Conservation (phyloP, 169 alveolate species). For the Theileria orientalis region DNA sequence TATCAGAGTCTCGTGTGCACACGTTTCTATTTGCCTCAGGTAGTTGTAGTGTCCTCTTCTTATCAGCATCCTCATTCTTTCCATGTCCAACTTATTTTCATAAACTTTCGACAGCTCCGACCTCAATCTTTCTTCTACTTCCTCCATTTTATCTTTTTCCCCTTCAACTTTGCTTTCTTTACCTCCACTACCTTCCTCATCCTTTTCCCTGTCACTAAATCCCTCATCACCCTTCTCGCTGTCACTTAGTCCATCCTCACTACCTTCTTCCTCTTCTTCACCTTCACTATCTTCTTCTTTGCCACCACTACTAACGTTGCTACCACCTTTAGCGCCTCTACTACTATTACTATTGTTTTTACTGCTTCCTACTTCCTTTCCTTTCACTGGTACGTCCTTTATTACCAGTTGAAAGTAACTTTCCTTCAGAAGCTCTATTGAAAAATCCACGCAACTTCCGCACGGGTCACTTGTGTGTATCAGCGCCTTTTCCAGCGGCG, state of each 20-base stretch:
- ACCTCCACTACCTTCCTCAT: not conserved
- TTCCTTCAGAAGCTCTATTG: slow-evolving; percentile 56
- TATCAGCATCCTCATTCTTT: slow-evolving; percentile 55
- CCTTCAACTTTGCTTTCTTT: too few species aligned
- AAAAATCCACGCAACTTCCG: slow-evolving; percentile 67
- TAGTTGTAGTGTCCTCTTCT: slow-evolving; percentile 51
- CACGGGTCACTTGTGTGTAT: slow-evolving; percentile 67
- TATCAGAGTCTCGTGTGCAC: slow-evolving; percentile 63
- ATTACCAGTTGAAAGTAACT: slow-evolving; percentile 50
- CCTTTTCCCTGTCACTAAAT: not conserved
- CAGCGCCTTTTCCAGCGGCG: slow-evolving; percentile 68
- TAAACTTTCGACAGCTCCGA: slow-evolving; percentile 42
- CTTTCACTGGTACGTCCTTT: slow-evolving; percentile 63
- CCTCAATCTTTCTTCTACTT: slow-evolving; percentile 48
- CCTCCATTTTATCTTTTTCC: slow-evolving; percentile 39
- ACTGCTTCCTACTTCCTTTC: not conserved
- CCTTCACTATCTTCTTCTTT: not conserved
- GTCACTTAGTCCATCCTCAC: not conserved
- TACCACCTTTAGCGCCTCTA: not conserved
- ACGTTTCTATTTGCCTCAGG: slow-evolving; percentile 63
- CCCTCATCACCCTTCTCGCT: too few species aligned
- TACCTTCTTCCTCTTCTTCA: too few species aligned
- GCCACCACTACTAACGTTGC: not conserved
- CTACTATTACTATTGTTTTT: not conserved
- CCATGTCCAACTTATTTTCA: slow-evolving; percentile 64